phyloP scores from a whole-genome alignment of 2,329 filamentous ascomycete species.

The Aspergillus texensis region DNA sequence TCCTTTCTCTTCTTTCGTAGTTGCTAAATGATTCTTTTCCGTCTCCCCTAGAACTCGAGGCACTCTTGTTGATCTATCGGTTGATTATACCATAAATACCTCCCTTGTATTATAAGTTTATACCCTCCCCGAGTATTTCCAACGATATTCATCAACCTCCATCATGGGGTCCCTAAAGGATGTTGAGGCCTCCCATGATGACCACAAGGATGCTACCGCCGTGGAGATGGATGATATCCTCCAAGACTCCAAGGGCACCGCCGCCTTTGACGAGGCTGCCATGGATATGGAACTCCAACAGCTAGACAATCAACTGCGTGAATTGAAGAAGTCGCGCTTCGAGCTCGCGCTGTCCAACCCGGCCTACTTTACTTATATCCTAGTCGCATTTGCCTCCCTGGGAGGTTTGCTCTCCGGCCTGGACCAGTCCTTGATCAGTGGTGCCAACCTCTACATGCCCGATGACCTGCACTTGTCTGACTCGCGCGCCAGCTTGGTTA shows the following conservation, averaged over 20 bases:
- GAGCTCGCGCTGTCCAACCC: constrained; percentile 63
- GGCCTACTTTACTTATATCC: constrained; percentile 66
- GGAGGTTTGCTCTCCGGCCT: constrained; percentile 72
- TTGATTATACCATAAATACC: neutral
- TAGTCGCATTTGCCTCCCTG: constrained; percentile 74
- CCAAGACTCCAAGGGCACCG: constrained; percentile 25
- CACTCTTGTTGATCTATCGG: neutral
- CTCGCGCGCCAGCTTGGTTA: constrained; percentile 66
- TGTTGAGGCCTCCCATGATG: constrained; percentile 26
- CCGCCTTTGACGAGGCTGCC: constrained; percentile 30
- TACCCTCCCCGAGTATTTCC: neutral
- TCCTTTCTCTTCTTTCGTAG: neutral
- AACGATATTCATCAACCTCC: constrained; percentile 9
- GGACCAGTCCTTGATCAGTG: constrained; percentile 73
- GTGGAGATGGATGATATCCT: constrained; percentile 31
- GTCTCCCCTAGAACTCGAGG: neutral
- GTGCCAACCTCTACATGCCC: constrained; percentile 67
- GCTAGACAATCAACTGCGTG: constrained; percentile 31
- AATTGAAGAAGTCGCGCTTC: constrained; percentile 22
- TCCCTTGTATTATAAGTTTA: neutral
- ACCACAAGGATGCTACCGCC: constrained; percentile 28
- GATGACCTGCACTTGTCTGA: constrained; percentile 57
- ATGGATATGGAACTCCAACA: constrained; percentile 36
- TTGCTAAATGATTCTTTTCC: neutral
- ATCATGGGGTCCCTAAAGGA: constrained; percentile 26